These are phyloP conservation scores for Spiraea crenata DNA, from an alignment of 331 rosid species.

Conservation along the genomic window DNA sequence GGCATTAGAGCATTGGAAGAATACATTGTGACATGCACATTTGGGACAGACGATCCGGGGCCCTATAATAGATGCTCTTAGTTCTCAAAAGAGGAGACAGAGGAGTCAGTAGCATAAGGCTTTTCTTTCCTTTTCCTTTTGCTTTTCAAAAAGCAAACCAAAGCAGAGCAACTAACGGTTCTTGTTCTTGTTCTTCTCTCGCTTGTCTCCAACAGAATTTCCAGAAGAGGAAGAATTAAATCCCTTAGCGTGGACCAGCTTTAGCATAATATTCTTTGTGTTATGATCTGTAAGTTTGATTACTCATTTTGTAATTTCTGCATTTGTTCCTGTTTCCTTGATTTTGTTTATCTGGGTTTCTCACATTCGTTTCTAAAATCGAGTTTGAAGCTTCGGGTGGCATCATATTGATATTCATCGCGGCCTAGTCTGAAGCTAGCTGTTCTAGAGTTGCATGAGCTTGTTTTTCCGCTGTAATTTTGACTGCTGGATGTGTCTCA, in stretches of 20 bases:
- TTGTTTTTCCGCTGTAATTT: not conserved
- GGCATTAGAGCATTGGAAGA: no score
- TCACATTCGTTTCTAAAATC: slow-evolving; percentile 27
- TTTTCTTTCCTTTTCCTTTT: slow-evolving; percentile 35
- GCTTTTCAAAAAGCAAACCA: slow-evolving; percentile 53
- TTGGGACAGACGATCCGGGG: no score
- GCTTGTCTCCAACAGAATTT: not conserved
- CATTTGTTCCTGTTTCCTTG: slow-evolving; percentile 19
- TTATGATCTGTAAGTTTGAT: slow-evolving; percentile 29
- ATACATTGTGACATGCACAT: no score
- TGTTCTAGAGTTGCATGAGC: slow-evolving; percentile 2
- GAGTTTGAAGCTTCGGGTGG: slow-evolving; percentile 5
- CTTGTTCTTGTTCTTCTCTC: slow-evolving; percentile 7
- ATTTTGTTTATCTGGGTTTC: slow-evolving; percentile 19
- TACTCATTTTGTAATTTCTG: slow-evolving; percentile 3
- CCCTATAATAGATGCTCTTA: no score
- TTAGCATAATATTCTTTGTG: slow-evolving; percentile 26
- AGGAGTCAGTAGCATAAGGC: slow-evolving; percentile 38
- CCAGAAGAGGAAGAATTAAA: not conserved
- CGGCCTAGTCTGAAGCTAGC: slow-evolving; percentile 2
- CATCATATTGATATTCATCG: not conserved
- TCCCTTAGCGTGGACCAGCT: slow-evolving; percentile 27
- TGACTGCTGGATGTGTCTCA: not conserved
- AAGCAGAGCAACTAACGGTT: not conserved
- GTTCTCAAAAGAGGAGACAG: slow-evolving; percentile 35